phyloP scores from a whole-genome alignment of 768 basidiomycete genomes.

The Leccinum olivaceopallidum region DNA sequence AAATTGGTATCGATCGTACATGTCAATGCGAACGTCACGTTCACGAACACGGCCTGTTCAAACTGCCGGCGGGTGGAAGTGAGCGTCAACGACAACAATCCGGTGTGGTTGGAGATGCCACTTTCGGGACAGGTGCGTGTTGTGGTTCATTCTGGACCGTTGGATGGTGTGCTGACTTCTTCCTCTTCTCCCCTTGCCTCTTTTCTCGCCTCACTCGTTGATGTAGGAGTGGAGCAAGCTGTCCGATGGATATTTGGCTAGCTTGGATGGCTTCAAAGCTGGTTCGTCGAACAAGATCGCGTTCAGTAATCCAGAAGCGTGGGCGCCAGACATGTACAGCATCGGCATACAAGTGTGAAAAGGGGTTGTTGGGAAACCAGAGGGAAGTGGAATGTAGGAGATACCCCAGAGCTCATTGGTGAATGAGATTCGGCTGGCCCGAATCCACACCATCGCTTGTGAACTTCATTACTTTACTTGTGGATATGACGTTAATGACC shows the following conservation, averaged over 20 bases:
- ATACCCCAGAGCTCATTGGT: slow-evolving; percentile 29
- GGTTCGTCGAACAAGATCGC: slow-evolving; percentile 6
- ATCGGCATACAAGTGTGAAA: slow-evolving; percentile 1
- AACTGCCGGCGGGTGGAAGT: slow-evolving; percentile 11
- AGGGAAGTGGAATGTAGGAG: too few species aligned
- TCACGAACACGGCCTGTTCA: slow-evolving; percentile 3
- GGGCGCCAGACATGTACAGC: slow-evolving; percentile 12
- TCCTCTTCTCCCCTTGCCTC: neutral
- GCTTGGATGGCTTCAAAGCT: slow-evolving; percentile 10
- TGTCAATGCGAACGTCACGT: slow-evolving; percentile 10
- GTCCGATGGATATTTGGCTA: slow-evolving; percentile 5
- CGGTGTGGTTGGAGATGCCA: slow-evolving; percentile 8
- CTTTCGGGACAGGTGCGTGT: slow-evolving; percentile 9
- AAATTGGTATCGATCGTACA: slow-evolving; percentile 8
- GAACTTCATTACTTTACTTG: too few species aligned
- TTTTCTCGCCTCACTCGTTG: neutral
- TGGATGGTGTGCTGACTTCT: neutral
- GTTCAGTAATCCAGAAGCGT: slow-evolving; percentile 5
- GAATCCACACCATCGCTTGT: too few species aligned
- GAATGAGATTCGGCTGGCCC: too few species aligned
- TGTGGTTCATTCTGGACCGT: neutral
- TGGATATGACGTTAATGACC: too few species aligned
- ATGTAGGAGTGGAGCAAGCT: slow-evolving; percentile 11
- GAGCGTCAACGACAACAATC: slow-evolving; percentile 1
- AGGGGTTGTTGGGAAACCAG: too few species aligned